Base-by-base conservation (phyloP, 495 filamentous ascomycete species). In the Achaetomiella virescens region DNA sequence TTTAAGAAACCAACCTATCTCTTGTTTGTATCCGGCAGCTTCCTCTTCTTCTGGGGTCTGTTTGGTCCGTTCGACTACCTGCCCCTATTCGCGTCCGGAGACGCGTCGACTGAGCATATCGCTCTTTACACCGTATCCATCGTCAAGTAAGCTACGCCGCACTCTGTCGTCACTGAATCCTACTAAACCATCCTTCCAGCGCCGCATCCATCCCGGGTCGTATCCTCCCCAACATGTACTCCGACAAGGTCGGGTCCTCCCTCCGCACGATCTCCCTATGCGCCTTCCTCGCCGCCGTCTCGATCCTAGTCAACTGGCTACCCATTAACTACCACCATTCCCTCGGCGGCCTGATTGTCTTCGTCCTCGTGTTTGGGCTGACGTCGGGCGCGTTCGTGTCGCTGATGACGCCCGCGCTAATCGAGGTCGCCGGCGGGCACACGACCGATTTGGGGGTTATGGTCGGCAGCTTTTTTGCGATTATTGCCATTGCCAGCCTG, bases 61-160 rank as follows among this genome's bases (percentile, higher is more conserved):
- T 47, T 47, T 20, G 44, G 44, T 15, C 44, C 44, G 15, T 47
- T 47, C 15, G 44, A 47, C 44, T 47, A 47, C 44, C 44, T 47
- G 27, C 44, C 44, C n/a, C n/a, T 47, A 2, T 47, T 47, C 15
- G 1, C 44, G 25, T 47, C 44, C 25, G 9, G 3, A 2, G 10
- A 29, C 25, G 15, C 44, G 25, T 17, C 15, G 44, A 47, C 44
- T 1, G 25, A 17, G 6, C 15, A 3, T 11, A 18, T 47, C 2
- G 27, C 25, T 1, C 44, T 47, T 11, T 47, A 47, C 44, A 47
- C 44, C 44, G 44, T 47, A 24, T 24, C 44, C 3, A 47, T 33
- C 27, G 15, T 47, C 44, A 47, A 47, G 44, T 47, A 47, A 47
- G 44, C 15, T 18, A 0, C 44, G n/a, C 8, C 12, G 1, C 15